Evolutionary conservation across 2,329 filamentous ascomycete species (phyloP), one percentile per base, ranked within the genome.

Genomic region (Colletotrichum shisoi): DNA sequence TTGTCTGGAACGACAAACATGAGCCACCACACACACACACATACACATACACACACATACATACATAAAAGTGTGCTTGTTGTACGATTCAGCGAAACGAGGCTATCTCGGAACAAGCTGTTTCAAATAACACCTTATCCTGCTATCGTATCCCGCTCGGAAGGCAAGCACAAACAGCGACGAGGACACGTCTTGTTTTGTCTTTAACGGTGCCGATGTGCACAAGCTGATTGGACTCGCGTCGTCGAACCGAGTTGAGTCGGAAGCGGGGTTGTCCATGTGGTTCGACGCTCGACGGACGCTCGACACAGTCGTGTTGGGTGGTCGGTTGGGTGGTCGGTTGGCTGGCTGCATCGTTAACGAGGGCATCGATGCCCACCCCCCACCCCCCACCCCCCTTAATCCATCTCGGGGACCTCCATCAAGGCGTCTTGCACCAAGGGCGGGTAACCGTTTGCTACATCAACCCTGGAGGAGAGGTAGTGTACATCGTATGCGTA

Each of bases 1-100:
- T 65, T 44, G 44, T 60, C 61, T 62, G 61, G 60, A 46, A 68
- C 65, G 46, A 44, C 65, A 68, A 60, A 68, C 61, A 44, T 21
- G 54, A 60, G 54, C 60, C 56, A 9, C 21, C n/a, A n/a, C n/a
- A n/a, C n/a, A n/a, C 27, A 7, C 27, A 31, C 6, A 31, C 27
- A 31, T 1, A 31, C 27, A 31, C 27, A 31, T 6, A 31, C 31
- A 34, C 31, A 34, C 8, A 9, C 0, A 34, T 1, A 34, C 31
- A 34, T 8, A 34, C 31, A 34, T 1, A 9, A 54, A 64, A 45
- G 27, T 34, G 19, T 39, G 54, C 34, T 24, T 51, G 48, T 67
- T 51, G 61, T 64, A 60, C 61, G 65, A 65, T 44, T 68, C 56
- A 51, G 62, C 21, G 27, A 21, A 8, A 13, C 42, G 24, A 64